phyloP scores from a whole-genome alignment of 2,329 filamentous ascomycete species.

The Fusarium robinianum region DNA sequence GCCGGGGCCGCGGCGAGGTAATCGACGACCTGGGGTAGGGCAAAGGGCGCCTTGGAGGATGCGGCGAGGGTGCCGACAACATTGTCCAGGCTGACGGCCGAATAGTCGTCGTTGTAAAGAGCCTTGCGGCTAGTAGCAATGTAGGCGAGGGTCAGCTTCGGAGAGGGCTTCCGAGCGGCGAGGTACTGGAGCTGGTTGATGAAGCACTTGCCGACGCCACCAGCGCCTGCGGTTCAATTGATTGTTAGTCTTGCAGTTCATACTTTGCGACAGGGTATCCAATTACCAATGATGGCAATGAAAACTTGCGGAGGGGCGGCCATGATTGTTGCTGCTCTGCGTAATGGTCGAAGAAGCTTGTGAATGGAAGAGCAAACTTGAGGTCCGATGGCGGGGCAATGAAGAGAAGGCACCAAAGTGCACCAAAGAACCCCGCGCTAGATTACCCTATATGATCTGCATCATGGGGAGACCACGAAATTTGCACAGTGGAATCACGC shows the following conservation, averaged over 20 bases:
- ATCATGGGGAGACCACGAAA: slow-evolving; percentile 17
- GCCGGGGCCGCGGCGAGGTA: slow-evolving; percentile 79
- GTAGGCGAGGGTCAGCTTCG: slow-evolving; percentile 78
- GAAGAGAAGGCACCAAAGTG: slow-evolving; percentile 27
- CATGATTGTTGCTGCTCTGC: slow-evolving; percentile 42
- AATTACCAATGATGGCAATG: slow-evolving; percentile 58
- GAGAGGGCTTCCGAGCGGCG: slow-evolving; percentile 66
- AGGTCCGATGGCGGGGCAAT: slow-evolving; percentile 45
- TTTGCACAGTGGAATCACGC: slow-evolving; percentile 1
- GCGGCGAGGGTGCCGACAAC: slow-evolving; percentile 65
- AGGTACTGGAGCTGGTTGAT: slow-evolving; percentile 77
- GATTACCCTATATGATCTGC: slow-evolving; percentile 31
- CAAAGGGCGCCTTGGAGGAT: slow-evolving; percentile 67
- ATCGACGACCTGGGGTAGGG: slow-evolving; percentile 71
- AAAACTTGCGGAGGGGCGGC: slow-evolving; percentile 52
- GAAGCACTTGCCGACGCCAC: slow-evolving; percentile 92
- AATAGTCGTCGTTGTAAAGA: slow-evolving; percentile 74
- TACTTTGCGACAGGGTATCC: neutral
- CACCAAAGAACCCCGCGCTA: slow-evolving; percentile 35
- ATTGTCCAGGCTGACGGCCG: slow-evolving; percentile 64
- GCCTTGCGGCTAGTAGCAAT: slow-evolving; percentile 85
- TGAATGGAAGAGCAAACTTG: slow-evolving; percentile 35
- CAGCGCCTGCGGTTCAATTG: slow-evolving; percentile 66
- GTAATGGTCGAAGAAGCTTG: slow-evolving; percentile 24
- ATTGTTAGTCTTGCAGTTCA: slow-evolving; percentile 17